Percentiles rank a stretch among this genome's conserved stretches.
phyloP scores from a whole-genome alignment of 2,329 filamentous ascomycete genomes.

The Clonostachys byssicola region DNA sequence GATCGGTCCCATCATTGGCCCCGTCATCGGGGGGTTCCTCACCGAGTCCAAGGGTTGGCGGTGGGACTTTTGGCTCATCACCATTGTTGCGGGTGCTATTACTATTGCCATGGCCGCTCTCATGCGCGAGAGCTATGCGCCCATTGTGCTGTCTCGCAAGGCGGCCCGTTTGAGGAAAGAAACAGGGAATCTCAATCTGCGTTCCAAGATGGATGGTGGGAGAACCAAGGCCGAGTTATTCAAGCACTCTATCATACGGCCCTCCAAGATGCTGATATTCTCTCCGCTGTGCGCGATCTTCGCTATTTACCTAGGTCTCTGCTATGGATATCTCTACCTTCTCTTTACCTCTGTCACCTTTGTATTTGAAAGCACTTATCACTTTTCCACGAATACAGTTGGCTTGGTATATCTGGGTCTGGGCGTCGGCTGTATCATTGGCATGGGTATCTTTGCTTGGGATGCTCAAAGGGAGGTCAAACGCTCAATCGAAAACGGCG shows the following conservation, averaged over 20 bases:
- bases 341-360: slow-evolving; percentile 44
- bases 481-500: slow-evolving; percentile 3
- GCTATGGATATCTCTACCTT: slow-evolving; percentile 58
- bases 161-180: slow-evolving; percentile 51
- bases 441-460: slow-evolving; percentile 13
- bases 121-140: slow-evolving; percentile 60
- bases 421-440: slow-evolving; percentile 17
- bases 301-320: slow-evolving; percentile 60
- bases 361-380: slow-evolving; percentile 53
- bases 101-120: slow-evolving; percentile 11
- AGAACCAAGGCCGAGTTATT: slow-evolving; percentile 21
- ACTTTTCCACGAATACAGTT: slow-evolving; percentile 36
- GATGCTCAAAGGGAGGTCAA: background rate
- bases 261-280: slow-evolving; percentile 56
- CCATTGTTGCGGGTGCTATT: slow-evolving; percentile 16
- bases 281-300: slow-evolving; percentile 63
- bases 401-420: slow-evolving; percentile 18
- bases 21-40: slow-evolving; percentile 38
- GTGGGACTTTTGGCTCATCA: slow-evolving; percentile 32
- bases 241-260: slow-evolving; percentile 54
- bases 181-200: slow-evolving; percentile 40
- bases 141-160: slow-evolving; percentile 52
- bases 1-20: slow-evolving; percentile 49
- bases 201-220: slow-evolving; percentile 22
- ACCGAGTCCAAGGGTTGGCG: slow-evolving; percentile 39